These are phyloP conservation scores for Penicillium silybi DNA, from an alignment of 495 filamentous ascomycete species.

Conservation along the genomic window DNA sequence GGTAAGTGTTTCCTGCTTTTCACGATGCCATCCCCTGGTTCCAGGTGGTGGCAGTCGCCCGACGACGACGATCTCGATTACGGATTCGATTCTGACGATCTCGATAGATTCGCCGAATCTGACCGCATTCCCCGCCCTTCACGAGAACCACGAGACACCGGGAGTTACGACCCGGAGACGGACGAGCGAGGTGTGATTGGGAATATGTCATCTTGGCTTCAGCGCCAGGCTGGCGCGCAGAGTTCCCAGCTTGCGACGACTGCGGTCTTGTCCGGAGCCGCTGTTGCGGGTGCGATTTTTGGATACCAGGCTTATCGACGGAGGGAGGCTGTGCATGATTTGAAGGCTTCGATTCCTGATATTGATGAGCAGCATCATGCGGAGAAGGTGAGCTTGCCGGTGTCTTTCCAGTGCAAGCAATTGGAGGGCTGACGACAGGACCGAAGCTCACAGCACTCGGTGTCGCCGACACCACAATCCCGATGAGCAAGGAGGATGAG, in stretches of 20 bases:
- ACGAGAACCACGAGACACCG: slow-evolving; percentile 5
- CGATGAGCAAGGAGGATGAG: slow-evolving; percentile 69
- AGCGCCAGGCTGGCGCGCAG: slow-evolving; percentile 49
- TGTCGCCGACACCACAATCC: slow-evolving; percentile 50
- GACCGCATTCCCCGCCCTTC: slow-evolving; percentile 7
- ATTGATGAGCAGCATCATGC: slow-evolving; percentile 44
- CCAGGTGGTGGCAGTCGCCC: slow-evolving; percentile 25
- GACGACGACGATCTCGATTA: slow-evolving; percentile 26
- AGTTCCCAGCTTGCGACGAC: slow-evolving; percentile 69
- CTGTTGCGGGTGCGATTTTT: slow-evolving; percentile 68
- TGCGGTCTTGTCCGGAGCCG: slow-evolving; percentile 68
- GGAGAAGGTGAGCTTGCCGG: slow-evolving; percentile 27
- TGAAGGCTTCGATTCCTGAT: slow-evolving; percentile 70
- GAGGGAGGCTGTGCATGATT: slow-evolving; percentile 56
- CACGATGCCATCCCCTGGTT: slow-evolving; percentile 12
- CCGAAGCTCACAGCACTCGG: slow-evolving; percentile 73
- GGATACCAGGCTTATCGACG: slow-evolving; percentile 65
- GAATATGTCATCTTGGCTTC: slow-evolving; percentile 56
- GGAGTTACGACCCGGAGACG: background rate
- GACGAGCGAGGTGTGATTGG: slow-evolving; percentile 16
- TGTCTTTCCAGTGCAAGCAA: background rate
- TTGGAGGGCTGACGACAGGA: background rate
- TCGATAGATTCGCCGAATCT: slow-evolving; percentile 19
- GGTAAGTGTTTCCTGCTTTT: slow-evolving; percentile 6
- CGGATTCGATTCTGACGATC: slow-evolving; percentile 31